Evolutionary conservation across 1,284 basidiomycete genomes (phyloP), one percentile per base, ranked within the genome.

Genomic region (Ceraceosorus bombacis): DNA sequence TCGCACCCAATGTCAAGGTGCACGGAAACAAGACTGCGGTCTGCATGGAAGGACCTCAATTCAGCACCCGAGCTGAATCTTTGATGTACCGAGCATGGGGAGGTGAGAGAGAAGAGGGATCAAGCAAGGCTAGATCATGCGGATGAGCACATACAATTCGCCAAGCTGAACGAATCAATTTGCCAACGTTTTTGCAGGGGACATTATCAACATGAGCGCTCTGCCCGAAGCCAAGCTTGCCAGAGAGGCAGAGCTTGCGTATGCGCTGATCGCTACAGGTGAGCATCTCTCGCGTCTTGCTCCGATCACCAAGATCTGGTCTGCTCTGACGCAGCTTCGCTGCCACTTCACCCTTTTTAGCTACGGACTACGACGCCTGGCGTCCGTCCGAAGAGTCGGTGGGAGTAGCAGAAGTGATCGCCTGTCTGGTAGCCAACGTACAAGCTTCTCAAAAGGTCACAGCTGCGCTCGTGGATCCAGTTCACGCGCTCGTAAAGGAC

Each of bases 41-140:
- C 49, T 94, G 90, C 78, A 98, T 98, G 92, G 94, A 98, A 77
- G 94, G 94, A 4, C 91, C 90, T 37, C 88, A 90, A 80, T 94
- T 89, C 79, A 81, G 89, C 57, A 98, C 94, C 5, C 82, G 94
- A 43, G 95, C 94, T 17, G 94, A 98, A 83, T 91, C 88, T 72
- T 74, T 85, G 71, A 94, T 97, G 91, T 96, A 97, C 80, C 83
- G 92, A 48, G 82, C 84, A 58, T 92, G 88, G 87, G 93, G 92
- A 10, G 94, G 86, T 5, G 92, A 95, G 79, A 27, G 27, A 27
- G 27, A 27, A 27, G 27, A 27, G 27, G 27, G 27, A 3, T 27
- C 27, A 27, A 27, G 27, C 27, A 27, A 2, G 27, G 27, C 27
- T 27, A 27, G 27, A 3, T 27, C 1, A 27, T 82, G 95, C 72